A percentile compares a stretch with the other conserved stretches of the same genome.
Evolutionary conservation across 2,329 filamentous ascomycete species (phyloP).

Genomic region (Neofusicoccum parvum): DNA sequence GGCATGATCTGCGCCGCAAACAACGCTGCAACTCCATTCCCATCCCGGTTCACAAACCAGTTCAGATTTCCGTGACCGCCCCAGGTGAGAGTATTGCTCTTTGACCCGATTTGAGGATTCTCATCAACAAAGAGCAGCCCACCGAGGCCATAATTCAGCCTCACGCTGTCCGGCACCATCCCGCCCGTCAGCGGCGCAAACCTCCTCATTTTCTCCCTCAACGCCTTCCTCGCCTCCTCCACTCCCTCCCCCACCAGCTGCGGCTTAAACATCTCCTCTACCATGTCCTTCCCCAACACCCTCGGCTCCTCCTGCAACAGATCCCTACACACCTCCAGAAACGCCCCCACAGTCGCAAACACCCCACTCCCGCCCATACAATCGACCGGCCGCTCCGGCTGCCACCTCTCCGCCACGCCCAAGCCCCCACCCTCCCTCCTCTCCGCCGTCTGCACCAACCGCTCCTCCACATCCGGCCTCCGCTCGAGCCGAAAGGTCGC

Average conservation of each 20-base stretch:
- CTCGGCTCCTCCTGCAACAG: background rate
- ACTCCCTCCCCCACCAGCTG: background rate
- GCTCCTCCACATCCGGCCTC: background rate
- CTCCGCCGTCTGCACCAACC: conserved; percentile 22
- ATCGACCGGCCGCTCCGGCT: background rate
- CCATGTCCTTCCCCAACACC: conserved; percentile 1
- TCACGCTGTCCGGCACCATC: conserved; percentile 14
- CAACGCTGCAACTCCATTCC: conserved; percentile 25
- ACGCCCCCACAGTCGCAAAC: background rate
- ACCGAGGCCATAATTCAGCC: conserved; percentile 27
- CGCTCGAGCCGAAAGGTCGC: conserved; percentile 26
- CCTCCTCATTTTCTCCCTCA: conserved; percentile 11
- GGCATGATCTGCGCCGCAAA: conserved; percentile 31
- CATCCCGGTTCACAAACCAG: conserved; percentile 28
- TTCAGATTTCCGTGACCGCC: conserved; percentile 29
- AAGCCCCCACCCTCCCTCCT: conserved; percentile 10
- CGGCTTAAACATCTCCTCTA: background rate
- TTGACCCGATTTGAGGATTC: conserved; percentile 26
- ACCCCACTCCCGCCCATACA: background rate
- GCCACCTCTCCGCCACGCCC: background rate
- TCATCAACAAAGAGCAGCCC: conserved; percentile 28
- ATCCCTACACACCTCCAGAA: background rate
- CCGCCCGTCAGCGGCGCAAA: conserved; percentile 16
- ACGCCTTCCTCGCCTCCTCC: background rate
- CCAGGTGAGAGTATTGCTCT: conserved; percentile 30